Conservation (phyloP, 1,139 yeast species). For the Candida buenavistaensis region DNA sequence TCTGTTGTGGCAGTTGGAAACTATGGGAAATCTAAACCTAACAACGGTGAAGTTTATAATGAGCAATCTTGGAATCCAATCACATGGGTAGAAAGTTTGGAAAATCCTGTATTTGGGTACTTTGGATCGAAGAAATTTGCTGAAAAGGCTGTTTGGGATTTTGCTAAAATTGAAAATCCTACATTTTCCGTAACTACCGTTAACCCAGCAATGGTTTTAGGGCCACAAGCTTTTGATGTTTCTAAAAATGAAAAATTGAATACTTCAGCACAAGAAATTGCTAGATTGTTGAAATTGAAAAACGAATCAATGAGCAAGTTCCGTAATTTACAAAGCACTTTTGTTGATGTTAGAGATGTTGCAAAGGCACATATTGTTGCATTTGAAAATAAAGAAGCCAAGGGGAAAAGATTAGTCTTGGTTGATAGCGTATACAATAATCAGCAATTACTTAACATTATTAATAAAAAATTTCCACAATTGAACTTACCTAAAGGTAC, state of each 20-base stretch:
- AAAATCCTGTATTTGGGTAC: slow-evolving; percentile 24
- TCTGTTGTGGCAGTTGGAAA: slow-evolving; percentile 25
- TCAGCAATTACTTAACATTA: slow-evolving; percentile 23
- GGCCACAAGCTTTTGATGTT: slow-evolving; percentile 39
- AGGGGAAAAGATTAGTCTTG: slow-evolving; percentile 29
- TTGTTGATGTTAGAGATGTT: slow-evolving; percentile 54
- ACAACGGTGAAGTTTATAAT: slow-evolving; percentile 14
- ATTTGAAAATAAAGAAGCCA: slow-evolving; percentile 26
- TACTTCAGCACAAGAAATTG: slow-evolving; percentile 34
- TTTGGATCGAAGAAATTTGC: slow-evolving; percentile 32
- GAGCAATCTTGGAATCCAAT: slow-evolving; percentile 43
- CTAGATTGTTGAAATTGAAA: slow-evolving; percentile 19
- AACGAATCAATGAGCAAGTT: slow-evolving; percentile 15
- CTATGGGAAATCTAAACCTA: slow-evolving; percentile 10
- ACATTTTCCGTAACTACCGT: slow-evolving; percentile 26
- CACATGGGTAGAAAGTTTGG: slow-evolving; percentile 28
- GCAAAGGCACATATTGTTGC: slow-evolving; percentile 53
- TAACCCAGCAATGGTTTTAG: slow-evolving; percentile 38
- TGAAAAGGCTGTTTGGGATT: slow-evolving; percentile 54
- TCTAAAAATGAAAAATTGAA: slow-evolving; percentile 23
- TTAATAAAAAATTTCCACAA: slow-evolving; percentile 22
- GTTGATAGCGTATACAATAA: slow-evolving; percentile 25
- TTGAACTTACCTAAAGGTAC: slow-evolving; percentile 13
- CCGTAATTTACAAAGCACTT: slow-evolving; percentile 18
- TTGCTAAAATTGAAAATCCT: slow-evolving; percentile 30